Conservation (phyloP, 805 yeast species). For the Hanseniaspora hatyaiensis region DNA sequence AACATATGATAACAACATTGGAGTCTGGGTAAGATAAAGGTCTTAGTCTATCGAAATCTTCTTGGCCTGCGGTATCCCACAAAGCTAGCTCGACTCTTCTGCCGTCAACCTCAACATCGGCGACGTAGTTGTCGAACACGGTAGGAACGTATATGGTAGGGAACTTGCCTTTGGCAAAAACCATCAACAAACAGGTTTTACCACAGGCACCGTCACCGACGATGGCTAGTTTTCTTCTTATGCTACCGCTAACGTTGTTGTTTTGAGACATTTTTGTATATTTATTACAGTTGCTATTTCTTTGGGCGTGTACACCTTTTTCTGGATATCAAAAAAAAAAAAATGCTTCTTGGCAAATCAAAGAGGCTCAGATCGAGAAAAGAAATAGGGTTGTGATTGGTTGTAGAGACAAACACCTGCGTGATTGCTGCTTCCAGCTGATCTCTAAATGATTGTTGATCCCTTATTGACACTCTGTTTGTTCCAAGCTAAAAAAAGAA, state of each 20-base stretch:
- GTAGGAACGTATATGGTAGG: slow-evolving; percentile 94
- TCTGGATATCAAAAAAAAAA: too few relatives aligned
- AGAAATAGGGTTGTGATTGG: too few relatives aligned
- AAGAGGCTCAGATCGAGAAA: too few relatives aligned
- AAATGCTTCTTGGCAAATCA: too few relatives aligned
- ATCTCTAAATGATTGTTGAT: too few relatives aligned
- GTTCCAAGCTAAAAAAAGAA: too few relatives aligned
- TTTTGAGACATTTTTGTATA: slow-evolving; percentile 24
- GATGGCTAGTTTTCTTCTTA: slow-evolving; percentile 74
- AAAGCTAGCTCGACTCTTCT: slow-evolving; percentile 85
- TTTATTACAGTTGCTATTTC: too few relatives aligned
- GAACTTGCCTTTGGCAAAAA: slow-evolving; percentile 75
- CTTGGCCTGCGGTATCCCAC: slow-evolving; percentile 99
- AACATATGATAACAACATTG: slow-evolving; percentile 92
- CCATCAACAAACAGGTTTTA: slow-evolving; percentile 82
- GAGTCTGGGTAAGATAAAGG: slow-evolving; percentile 90
- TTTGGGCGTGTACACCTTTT: too few relatives aligned
- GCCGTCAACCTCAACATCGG: slow-evolving; percentile 86
- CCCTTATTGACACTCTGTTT: too few relatives aligned
- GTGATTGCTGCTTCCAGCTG: too few relatives aligned
- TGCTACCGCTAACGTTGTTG: slow-evolving; percentile 25
- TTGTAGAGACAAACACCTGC: too few relatives aligned
- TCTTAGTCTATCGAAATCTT: slow-evolving; percentile 88
- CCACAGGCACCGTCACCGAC: slow-evolving; percentile 99
- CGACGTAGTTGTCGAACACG: slow-evolving; percentile 93